Conservation (phyloP, 345 rosid species). For the Eucalyptus brandiana region DNA sequence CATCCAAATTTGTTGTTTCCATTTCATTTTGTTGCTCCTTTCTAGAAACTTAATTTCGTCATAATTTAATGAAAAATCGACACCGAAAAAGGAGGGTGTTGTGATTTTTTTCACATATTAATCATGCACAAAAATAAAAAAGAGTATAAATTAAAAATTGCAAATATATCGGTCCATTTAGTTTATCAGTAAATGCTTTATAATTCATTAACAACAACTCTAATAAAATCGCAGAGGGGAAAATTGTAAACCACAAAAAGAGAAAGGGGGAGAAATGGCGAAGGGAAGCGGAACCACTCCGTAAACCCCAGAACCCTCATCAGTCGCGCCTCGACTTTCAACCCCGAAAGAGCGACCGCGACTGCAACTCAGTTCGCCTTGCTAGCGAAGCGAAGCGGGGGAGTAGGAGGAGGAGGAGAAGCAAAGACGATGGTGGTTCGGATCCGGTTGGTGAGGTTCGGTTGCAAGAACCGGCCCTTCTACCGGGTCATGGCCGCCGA, state of each 20-base stretch:
- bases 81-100: too few species aligned
- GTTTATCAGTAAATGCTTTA: too few species aligned
- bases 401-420: neutral
- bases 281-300: neutral
- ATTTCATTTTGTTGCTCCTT: neutral
- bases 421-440: slow-evolving; percentile 45
- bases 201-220: neutral
- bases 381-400: neutral
- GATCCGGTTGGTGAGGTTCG: slow-evolving; percentile 65
- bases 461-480: slow-evolving; percentile 77
- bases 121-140: too few species aligned
- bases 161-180: too few species aligned
- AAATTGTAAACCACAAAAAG: neutral
- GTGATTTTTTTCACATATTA: too few species aligned
- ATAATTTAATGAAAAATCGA: too few species aligned
- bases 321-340: neutral
- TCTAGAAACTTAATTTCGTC: too few species aligned
- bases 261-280: neutral
- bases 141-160: neutral
- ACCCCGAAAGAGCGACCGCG: neutral
- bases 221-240: neutral
- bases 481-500: slow-evolving; percentile 75
- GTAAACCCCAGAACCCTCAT: neutral
- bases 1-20: neutral
- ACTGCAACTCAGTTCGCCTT: neutral